Percentiles rank a stretch among this genome's conserved stretches.
phyloP scores from a whole-genome alignment of 352 stramenopile genomes.

The Pythium biforme region DNA sequence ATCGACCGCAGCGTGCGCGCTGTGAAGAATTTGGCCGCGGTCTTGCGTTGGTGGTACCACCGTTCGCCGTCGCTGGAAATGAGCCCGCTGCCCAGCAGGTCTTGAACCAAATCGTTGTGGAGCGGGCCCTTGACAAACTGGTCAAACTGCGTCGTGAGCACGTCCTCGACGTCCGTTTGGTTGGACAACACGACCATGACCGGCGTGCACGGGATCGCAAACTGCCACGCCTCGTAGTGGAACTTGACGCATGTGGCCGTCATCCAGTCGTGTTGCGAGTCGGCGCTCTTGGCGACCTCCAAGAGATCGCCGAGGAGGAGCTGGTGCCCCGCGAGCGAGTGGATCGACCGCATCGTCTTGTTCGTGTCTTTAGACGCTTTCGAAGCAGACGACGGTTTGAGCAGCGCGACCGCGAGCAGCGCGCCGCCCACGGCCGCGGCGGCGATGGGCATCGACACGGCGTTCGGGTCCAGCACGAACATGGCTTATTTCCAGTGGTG shows the following conservation, averaged over 20 bases:
- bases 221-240: conserved; percentile 24
- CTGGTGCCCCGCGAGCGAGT: background rate
- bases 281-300: background rate
- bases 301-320: conserved; percentile 7
- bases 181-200: conserved; percentile 23
- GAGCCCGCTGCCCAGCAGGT: conserved; percentile 28
- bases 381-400: background rate
- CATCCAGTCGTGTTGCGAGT: conserved; percentile 41
- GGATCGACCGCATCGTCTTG: background rate
- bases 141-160: conserved; percentile 35
- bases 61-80: conserved; percentile 28
- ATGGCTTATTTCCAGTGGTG: background rate
- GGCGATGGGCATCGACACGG: background rate
- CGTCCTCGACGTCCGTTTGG: conserved; percentile 29
- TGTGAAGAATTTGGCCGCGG: conserved; percentile 33
- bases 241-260: conserved; percentile 14
- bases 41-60: conserved; percentile 38
- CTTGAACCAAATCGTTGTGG: conserved; percentile 17
- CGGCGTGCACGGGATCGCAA: conserved; percentile 19
- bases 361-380: background rate
- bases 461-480: background rate
- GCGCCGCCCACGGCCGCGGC: background rate
- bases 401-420: background rate
- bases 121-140: conserved; percentile 31
- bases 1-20: conserved; percentile 24